phyloP scores from a whole-genome alignment of 2,329 filamentous ascomycete genomes.

The Cercospora sp. region DNA sequence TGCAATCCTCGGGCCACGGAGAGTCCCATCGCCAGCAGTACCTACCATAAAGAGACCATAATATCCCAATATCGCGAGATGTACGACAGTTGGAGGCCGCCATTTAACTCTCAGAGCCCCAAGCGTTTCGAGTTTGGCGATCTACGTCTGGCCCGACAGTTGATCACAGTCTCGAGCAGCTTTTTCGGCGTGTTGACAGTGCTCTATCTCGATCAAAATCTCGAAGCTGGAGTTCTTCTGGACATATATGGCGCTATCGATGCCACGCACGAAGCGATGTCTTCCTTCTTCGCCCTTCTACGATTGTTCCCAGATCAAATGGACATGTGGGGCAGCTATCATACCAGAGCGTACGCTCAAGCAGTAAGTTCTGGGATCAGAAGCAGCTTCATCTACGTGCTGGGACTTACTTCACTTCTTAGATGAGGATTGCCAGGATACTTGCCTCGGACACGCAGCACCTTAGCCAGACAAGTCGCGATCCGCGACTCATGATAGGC shows the following conservation, averaged over 20 bases:
- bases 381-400: not conserved
- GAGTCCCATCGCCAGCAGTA: not conserved
- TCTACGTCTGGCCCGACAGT: not conserved
- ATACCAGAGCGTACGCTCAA: not conserved
- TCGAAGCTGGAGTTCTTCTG: not conserved
- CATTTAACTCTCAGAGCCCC: not conserved
- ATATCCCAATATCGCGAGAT: not conserved
- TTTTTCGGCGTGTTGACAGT: not conserved
- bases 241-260: not conserved
- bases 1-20: not conserved
- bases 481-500: not conserved
- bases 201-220: not conserved
- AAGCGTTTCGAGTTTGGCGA: not conserved
- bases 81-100: not conserved
- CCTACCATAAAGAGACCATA: not conserved
- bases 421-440: not conserved
- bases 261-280: not conserved
- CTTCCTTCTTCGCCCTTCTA: not conserved
- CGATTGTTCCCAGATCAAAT: not conserved
- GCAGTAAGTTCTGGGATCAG: not conserved
- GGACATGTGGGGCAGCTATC: not conserved
- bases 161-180: not conserved
- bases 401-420: not conserved
- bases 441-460: not conserved
- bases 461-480: not conserved